Conservation (phyloP, 208 protist species). For the Tritrichomonas musculus region DNA sequence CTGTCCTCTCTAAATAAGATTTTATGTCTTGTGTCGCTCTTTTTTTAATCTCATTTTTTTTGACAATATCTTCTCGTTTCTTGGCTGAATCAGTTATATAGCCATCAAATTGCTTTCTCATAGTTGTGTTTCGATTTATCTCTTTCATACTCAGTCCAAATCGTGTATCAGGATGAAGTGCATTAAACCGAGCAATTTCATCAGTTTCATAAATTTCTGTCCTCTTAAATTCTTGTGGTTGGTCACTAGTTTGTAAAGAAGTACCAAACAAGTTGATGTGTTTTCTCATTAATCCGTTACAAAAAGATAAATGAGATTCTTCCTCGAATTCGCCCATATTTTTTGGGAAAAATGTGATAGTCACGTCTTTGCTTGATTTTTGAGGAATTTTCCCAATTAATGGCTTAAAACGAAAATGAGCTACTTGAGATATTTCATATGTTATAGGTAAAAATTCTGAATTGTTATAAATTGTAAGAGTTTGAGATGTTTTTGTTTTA, state of each 20-base stretch:
- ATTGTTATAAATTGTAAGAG: not conserved
- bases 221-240: not conserved
- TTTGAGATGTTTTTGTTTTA: not conserved
- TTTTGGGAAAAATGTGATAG: not conserved
- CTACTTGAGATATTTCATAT: not conserved
- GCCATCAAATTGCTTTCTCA: not conserved
- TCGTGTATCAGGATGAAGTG: not conserved
- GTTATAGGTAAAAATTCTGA: not conserved
- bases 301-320: not conserved
- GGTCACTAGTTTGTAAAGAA: no score
- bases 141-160: not conserved
- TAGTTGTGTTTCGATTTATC: not conserved
- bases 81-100: conserved; percentile 30
- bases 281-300: not conserved
- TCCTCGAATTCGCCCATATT: not conserved
- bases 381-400: not conserved
- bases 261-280: not conserved
- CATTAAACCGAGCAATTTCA: not conserved
- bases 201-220: not conserved
- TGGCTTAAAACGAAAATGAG: not conserved
- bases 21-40: not conserved
- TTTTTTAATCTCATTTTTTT: not conserved
- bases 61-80: not conserved
- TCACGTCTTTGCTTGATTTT: not conserved
- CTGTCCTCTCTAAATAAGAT: not conserved